Evolutionary conservation across 352 stramenopile species (phyloP), one percentile per base, ranked within the genome.

Genomic region (Phytophthora citrophthora): DNA sequence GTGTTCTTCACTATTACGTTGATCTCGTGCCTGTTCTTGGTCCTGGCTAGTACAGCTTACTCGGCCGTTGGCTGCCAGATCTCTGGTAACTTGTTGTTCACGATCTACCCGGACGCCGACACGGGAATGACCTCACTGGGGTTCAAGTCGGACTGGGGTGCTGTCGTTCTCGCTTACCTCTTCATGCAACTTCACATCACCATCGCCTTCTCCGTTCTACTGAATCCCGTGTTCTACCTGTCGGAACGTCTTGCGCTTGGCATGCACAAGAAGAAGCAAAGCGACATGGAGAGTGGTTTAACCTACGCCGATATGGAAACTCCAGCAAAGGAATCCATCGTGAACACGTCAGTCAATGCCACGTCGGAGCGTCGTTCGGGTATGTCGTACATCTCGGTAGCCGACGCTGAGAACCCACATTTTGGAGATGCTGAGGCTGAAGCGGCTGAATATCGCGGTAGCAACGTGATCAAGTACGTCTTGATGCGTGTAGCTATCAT

Each of bases 21-120:
- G 40, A 73, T 84, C 38, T 86, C 76, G 38, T 57, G 58, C 12
- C 63, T 89, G 29, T 87, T 89, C 65, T 20, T 86, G 23, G 54
- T 74, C n/a, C 47, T 90, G 26, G 81, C 71, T 4, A 61, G 60
- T 36, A 78, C 72, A 8, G 81, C 74, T 1, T 87, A 87, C 56
- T 85, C 76, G 45, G 69, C 67, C 8, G 69, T 88, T 10, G 81
- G 81, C 13, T 88, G 81, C 54, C 81, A 88, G 65, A 88, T 90
- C 55, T 72, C 74, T 0, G 72, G 78, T 47, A 90, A 90, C 64
- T 52, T 90, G 64, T 64, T 89, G 29, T 90, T 88, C 61, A 75
- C 75, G 11, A 86, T 89, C 56, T 83, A 74, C 62, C 68, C 70
- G 5, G 60, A 76, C 38, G 38, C 51, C 15, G 47, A 47, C 11